phyloP scores from a whole-genome alignment of 148 eudicot genomes.

The Suaeda aralocaspica region DNA sequence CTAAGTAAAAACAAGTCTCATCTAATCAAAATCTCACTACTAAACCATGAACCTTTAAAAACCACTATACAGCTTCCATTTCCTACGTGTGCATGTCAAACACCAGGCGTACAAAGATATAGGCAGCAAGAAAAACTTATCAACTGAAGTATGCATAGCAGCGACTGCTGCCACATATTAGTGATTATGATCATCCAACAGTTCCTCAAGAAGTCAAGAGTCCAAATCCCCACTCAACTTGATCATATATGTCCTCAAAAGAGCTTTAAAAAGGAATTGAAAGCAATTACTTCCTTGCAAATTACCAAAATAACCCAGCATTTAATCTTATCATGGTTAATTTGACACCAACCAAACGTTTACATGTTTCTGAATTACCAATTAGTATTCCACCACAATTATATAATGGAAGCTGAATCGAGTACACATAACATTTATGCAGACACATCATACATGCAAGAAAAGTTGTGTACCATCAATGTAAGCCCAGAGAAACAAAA shows the following conservation, averaged over 20 bases:
- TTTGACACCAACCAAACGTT: background rate
- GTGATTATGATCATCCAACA: background rate
- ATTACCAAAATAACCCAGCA: conserved; percentile 5
- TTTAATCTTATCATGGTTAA: background rate
- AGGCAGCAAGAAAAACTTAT: background rate
- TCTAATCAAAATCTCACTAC: conserved; percentile 8
- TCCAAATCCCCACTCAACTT: conserved; percentile 7
- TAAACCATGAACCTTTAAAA: background rate
- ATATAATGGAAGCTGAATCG: background rate
- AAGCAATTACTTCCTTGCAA: background rate
- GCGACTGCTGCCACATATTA: background rate
- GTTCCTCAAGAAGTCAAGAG: background rate
- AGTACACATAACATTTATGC: background rate
- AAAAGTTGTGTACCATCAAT: conserved; percentile 7
- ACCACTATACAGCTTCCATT: background rate
- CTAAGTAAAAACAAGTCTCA: background rate
- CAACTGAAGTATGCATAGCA: background rate
- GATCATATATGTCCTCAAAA: background rate
- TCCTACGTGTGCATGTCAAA: background rate
- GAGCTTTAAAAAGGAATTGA: background rate
- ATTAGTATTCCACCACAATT: background rate
- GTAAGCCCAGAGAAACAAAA: background rate
- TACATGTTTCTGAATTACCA: background rate
- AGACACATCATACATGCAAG: background rate
- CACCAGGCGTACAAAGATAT: background rate